Base-by-base conservation (phyloP, 1,284 basidiomycete species). In the Leccinum variabile region DNA sequence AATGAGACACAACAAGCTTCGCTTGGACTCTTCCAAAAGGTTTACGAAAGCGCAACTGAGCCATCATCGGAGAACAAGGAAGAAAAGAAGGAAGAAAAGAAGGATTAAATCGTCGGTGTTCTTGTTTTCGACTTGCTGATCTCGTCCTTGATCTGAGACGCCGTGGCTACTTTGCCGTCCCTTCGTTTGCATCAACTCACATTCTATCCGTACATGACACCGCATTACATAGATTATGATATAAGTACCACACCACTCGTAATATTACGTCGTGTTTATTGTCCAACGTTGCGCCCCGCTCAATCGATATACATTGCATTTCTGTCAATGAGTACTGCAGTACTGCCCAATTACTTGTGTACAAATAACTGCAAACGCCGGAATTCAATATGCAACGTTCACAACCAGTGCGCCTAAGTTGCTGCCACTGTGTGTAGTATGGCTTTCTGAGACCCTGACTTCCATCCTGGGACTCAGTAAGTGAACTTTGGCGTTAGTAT, bases 21-120 rank as follows among this genome's bases (percentile, higher is more conserved):
- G 35, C 87, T 99, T 56, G 94, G 94, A 69, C 90, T 99, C 68
- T 99, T 98, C 95, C 93, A 97, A 81, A 97, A 97, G 89, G 91
- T 96, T 32, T 97, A 98, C 79, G 94, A 97, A 85, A 94, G 86
- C 88, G 91, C 67, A 86, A 87, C 81, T n/a, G 82, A 84, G 70
- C 70, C 82, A 39, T 65, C 77, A 10, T 54, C 72, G 2, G 78
- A 81, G 68, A 84, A 83, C 77, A 78, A 83, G 67, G 81, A 39
- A 39, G 81, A 86, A 72, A 78, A 83, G 67, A 81, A 39, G 7
- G 81, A 86, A 72, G 86, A 89, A 79, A 89, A 90, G 86, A 89
- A 90, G 79, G 86, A 89, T 70, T 89, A 85, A 82, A 66, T 65
- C 65, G 61, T 49, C 59, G 8, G 2, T n/a, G 25, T 59, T 25